A percentile compares a stretch with the other conserved stretches of the same genome.
Evolutionary conservation across 2,329 filamentous ascomycete species (phyloP).

Genomic region (Pleomassaria siparia): DNA sequence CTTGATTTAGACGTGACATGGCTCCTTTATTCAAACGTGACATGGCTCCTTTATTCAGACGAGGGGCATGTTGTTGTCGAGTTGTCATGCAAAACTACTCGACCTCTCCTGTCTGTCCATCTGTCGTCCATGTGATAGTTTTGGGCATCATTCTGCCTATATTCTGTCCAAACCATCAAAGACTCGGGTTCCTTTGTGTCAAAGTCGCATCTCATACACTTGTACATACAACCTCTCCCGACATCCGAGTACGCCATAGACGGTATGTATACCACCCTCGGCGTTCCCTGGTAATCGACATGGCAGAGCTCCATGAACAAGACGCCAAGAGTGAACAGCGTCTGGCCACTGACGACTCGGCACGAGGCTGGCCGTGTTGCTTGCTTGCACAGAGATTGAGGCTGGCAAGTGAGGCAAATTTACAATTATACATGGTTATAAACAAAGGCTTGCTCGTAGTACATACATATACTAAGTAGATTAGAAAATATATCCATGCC

Average conservation of each 20-base stretch:
- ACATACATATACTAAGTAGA: no score
- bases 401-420: slow-evolving; percentile 3
- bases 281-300: slow-evolving; percentile 16
- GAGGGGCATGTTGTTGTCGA: no score
- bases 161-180: slow-evolving; percentile 19
- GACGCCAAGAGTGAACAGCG: slow-evolving; percentile 36
- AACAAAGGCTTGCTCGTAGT: slow-evolving; percentile 23
- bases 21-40: not conserved
- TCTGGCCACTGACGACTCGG: slow-evolving; percentile 28
- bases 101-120: no score
- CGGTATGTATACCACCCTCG: slow-evolving; percentile 13
- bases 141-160: no score
- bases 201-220: slow-evolving; percentile 21
- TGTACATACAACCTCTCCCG: no score
- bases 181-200: slow-evolving; percentile 12
- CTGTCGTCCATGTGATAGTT: no score
- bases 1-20: not conserved
- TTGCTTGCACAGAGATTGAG: not conserved
- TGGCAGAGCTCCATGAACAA: slow-evolving; percentile 40
- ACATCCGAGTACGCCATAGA: slow-evolving; percentile 18
- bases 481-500: no score
- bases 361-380: not conserved
- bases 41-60: no score
- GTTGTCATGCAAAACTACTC: no score
- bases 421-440: no score